Conservation (phyloP, 108 stramenopile species). For the Nitzschia putrida region DNA sequence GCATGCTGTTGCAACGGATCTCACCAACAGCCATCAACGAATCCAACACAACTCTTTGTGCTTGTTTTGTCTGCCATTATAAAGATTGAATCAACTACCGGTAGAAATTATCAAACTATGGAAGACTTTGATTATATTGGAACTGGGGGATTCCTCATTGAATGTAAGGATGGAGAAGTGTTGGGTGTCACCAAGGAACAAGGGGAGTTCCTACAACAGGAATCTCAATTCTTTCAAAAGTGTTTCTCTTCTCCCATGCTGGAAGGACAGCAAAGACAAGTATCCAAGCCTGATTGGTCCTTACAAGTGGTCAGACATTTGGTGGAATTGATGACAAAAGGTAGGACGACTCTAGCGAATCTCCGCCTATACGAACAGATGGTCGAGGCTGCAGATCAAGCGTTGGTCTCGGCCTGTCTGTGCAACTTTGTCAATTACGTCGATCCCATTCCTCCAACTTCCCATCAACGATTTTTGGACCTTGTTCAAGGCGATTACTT, state of each 20-base stretch:
- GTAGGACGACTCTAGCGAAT: conserved; percentile 19
- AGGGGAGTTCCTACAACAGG: neutral
- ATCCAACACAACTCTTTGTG: too few species aligned
- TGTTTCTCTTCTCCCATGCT: conserved; percentile 19
- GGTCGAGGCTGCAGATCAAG: conserved; percentile 28
- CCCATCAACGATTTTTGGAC: conserved; percentile 9
- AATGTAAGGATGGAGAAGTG: conserved; percentile 17
- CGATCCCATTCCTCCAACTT: conserved; percentile 5
- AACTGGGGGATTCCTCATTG: conserved; percentile 31
- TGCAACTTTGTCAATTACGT: conserved; percentile 32
- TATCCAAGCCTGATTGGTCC: conserved; percentile 32
- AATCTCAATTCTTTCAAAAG: conserved; percentile 23
- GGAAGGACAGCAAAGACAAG: conserved; percentile 1
- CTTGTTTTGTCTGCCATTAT: too few species aligned
- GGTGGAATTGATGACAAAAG: conserved; percentile 25
- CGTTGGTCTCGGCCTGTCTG: conserved; percentile 15
- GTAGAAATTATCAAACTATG: too few species aligned
- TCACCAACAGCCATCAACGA: too few species aligned
- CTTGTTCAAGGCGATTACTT: neutral
- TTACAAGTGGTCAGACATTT: conserved; percentile 22
- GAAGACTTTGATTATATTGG: conserved; percentile 37
- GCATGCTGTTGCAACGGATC: too few species aligned
- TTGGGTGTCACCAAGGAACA: conserved; percentile 33
- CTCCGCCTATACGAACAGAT: conserved; percentile 14
- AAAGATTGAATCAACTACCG: too few species aligned